These are phyloP conservation scores for Ceratocystis eucalypticola DNA, from an alignment of 2,329 filamentous ascomycete genomes.

Conservation along the genomic window DNA sequence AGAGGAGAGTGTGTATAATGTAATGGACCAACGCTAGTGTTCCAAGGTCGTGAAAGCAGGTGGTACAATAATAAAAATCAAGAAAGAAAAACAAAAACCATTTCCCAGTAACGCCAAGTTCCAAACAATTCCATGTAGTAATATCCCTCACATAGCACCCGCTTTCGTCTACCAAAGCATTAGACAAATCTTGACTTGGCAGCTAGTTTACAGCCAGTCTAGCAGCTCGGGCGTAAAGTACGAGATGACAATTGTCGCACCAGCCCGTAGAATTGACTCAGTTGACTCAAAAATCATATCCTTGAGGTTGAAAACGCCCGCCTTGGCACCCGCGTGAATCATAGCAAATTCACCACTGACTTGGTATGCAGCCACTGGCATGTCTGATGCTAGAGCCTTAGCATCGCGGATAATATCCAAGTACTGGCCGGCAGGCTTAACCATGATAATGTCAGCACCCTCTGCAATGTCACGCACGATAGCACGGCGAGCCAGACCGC, in stretches of 20 bases:
- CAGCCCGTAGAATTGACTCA: conserved; percentile 82
- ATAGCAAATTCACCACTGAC: conserved; percentile 95
- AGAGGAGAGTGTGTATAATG: not conserved
- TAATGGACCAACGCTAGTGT: conserved; percentile 8
- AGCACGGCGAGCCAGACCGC: conserved; percentile 79
- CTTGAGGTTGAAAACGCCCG: conserved; percentile 90
- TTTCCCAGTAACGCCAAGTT: not conserved
- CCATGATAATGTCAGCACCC: conserved; percentile 97
- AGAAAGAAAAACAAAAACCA: not conserved
- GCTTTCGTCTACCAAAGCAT: not conserved
- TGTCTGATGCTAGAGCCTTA: conserved; percentile 80
- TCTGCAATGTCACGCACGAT: conserved; percentile 83
- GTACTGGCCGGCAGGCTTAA: conserved; percentile 92
- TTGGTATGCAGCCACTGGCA: conserved; percentile 91
- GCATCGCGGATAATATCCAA: conserved; percentile 96
- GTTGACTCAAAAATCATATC: conserved; percentile 90
- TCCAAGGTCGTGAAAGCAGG: not conserved
- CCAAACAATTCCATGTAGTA: not conserved
- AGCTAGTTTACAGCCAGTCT: conserved; percentile 45
- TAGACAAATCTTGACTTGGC: not conserved
- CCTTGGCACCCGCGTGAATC: conserved; percentile 92
- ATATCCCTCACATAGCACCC: not conserved
- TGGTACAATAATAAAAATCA: not conserved
- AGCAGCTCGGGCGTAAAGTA: conserved; percentile 83
- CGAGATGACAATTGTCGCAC: conserved; percentile 81